Evolutionary conservation across 2,329 filamentous ascomycete species (phyloP).

Genomic region (Ascochyta rabiei): DNA sequence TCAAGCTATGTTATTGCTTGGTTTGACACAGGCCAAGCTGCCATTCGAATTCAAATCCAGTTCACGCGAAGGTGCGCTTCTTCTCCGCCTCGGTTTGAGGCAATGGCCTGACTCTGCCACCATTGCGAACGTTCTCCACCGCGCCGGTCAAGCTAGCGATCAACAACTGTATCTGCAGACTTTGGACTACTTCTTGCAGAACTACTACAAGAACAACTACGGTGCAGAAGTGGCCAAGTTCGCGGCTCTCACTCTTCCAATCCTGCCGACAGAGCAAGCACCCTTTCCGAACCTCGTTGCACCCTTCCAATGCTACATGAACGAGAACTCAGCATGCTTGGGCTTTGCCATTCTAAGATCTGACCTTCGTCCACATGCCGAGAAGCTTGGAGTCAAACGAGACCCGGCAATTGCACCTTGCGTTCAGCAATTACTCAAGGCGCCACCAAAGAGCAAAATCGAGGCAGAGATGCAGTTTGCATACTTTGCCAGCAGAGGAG

Average conservation of each 20-base stretch:
- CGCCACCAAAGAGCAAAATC: slow-evolving; percentile 70
- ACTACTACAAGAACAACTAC: slow-evolving; percentile 81
- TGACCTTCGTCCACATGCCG: slow-evolving; percentile 80
- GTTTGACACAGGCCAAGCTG: slow-evolving; percentile 63
- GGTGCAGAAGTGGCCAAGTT: slow-evolving; percentile 62
- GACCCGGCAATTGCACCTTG: slow-evolving; percentile 82
- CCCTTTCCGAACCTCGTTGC: slow-evolving; percentile 68
- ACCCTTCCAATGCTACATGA: slow-evolving; percentile 81
- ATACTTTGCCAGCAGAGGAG: slow-evolving; percentile 80
- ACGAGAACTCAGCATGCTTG: slow-evolving; percentile 75
- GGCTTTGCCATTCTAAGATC: slow-evolving; percentile 78
- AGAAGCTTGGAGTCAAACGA: slow-evolving; percentile 82
- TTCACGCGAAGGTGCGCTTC: slow-evolving; percentile 71
- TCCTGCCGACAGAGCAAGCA: slow-evolving; percentile 72
- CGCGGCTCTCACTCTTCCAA: slow-evolving; percentile 50
- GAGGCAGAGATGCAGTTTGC: slow-evolving; percentile 76
- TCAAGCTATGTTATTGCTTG: slow-evolving; percentile 38
- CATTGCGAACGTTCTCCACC: slow-evolving; percentile 78
- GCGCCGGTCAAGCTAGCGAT: slow-evolving; percentile 60
- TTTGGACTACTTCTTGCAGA: slow-evolving; percentile 81
- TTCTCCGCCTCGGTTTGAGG: slow-evolving; percentile 74
- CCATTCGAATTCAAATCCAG: slow-evolving; percentile 71
- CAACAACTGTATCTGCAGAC: slow-evolving; percentile 67
- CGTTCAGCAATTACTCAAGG: slow-evolving; percentile 72
- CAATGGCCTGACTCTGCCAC: slow-evolving; percentile 73